These are phyloP conservation scores for Austroboletus niveus DNA, from an alignment of 1,284 basidiomycete genomes.

Conservation along the genomic window DNA sequence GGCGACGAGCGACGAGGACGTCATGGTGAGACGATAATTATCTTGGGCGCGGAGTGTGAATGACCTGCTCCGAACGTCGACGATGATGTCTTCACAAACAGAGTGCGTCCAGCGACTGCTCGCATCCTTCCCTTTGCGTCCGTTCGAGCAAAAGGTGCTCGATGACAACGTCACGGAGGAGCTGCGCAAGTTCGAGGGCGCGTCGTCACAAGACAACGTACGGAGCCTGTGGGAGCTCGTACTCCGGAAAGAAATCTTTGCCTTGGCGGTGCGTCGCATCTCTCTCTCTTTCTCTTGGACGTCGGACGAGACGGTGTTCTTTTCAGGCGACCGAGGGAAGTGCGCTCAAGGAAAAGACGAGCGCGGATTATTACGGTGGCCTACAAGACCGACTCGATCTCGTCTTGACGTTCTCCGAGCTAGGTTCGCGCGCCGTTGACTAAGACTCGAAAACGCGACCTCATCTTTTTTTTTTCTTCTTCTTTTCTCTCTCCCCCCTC, in stretches of 20 bases:
- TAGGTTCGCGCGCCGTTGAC: constrained; percentile 47
- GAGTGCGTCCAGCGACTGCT: constrained; percentile 45
- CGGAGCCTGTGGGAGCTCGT: constrained; percentile 72
- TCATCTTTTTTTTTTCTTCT: too few species aligned
- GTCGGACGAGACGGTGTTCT: background rate
- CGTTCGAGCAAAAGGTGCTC: constrained; percentile 46
- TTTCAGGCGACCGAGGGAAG: constrained; percentile 60
- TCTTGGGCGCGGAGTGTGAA: constrained; percentile 19
- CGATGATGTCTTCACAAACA: constrained; percentile 25
- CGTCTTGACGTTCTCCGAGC: constrained; percentile 69
- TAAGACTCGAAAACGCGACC: constrained; percentile 22
- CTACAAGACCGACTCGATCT: constrained; percentile 68
- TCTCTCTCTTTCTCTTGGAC: background rate
- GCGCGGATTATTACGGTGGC: constrained; percentile 55
- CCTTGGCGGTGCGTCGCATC: constrained; percentile 55
- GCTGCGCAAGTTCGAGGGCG: constrained; percentile 43
- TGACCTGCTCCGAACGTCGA: background rate
- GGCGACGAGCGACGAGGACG: constrained; percentile 11
- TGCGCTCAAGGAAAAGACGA: constrained; percentile 43
- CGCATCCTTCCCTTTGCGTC: constrained; percentile 48
- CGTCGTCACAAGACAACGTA: constrained; percentile 52
- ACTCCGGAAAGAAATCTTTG: constrained; percentile 65
- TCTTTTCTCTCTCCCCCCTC: background rate
- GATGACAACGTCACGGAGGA: constrained; percentile 48
- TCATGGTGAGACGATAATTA: constrained; percentile 20